Base-by-base conservation (phyloP, 495 filamentous ascomycete species). In the Penicillium mononematosum region DNA sequence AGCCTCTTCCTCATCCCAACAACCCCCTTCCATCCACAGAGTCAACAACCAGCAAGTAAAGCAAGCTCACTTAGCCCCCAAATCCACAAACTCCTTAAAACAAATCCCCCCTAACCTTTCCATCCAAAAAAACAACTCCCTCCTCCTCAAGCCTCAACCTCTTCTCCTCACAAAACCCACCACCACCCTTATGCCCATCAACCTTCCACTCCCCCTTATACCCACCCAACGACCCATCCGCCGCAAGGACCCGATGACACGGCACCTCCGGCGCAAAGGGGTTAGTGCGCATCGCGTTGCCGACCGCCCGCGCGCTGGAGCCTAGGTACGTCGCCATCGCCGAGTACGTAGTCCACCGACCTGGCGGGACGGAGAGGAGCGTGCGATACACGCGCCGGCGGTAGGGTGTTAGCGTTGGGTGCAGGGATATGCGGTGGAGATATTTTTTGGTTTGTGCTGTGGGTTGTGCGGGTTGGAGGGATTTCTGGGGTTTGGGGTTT, bases 281-380 rank as follows among this genome's bases (percentile, higher is more conserved):
- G 59, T 89, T 90, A 16, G 75, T 79, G 20, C 89, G 80, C 65
- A 90, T 81, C 0, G 90, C 90, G 56, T 86, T 89, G 11, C 91
- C 91, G 3, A 96, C 86, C 2, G 91, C 91, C 2, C 91, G 79
- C 25, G 91, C 86, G 10, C 87, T 90, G 4, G 87, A 88, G 14
- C 72, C 65, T 2, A 94, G 78, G 22, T 86, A 78, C 24, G 79
- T 74, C 1, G 90, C 81, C 31, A 96, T 71, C 2, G 86, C 80
- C 17, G 82, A 84, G 76, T 96, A 93, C 3, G 88, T 88, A 11
- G 85, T 86, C 67, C 90, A 85, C 50, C 74, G 76, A 14, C 90
- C 90, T 5, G 70, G 65, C 0, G 90, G 89, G 50, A 93, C 86
- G 62, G 88, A 84, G 55, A 82, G 80, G 7, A 92, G 85, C 43